Percentiles rank a stretch among this genome's conserved stretches.
These are phyloP conservation scores for Fusarium setosum DNA, from an alignment of 2,329 filamentous ascomycete species.

Conservation along the genomic window DNA sequence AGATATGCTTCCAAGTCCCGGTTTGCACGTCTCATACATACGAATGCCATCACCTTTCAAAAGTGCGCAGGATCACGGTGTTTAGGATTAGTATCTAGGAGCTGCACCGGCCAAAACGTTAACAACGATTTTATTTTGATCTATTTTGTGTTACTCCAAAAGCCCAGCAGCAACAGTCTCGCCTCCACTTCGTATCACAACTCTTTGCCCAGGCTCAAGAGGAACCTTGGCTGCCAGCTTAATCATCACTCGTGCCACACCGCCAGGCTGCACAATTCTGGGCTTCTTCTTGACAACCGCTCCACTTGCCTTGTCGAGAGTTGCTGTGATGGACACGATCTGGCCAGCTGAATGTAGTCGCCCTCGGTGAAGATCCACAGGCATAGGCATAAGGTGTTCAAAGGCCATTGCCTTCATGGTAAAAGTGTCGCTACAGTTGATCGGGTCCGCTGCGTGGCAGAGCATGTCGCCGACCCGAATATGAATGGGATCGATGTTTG, in stretches of 20 bases:
- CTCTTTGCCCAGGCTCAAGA: constrained; percentile 80
- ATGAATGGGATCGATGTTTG: constrained; percentile 86
- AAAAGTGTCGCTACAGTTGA: constrained; percentile 78
- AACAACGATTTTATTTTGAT: constrained; percentile 4
- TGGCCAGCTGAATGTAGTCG: constrained; percentile 82
- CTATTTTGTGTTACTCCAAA: constrained; percentile 68
- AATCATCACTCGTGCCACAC: constrained; percentile 80
- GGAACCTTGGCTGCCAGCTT: constrained; percentile 80
- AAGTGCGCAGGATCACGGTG: no score
- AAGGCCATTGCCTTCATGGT: constrained; percentile 89
- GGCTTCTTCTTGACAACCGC: constrained; percentile 84
- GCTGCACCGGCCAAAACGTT: neutral
- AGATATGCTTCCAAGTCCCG: no score
- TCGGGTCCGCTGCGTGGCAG: constrained; percentile 76
- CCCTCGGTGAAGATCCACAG: constrained; percentile 88
- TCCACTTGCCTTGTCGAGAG: constrained; percentile 83
- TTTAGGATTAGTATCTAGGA: no score
- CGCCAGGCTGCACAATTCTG: constrained; percentile 82
- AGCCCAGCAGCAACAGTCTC: constrained; percentile 89
- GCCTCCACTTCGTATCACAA: constrained; percentile 84
- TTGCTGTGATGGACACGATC: constrained; percentile 77
- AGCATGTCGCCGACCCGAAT: constrained; percentile 87
- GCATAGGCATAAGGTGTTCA: constrained; percentile 88
- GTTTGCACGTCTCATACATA: no score
- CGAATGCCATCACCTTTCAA: no score